Conservation (phyloP, 129 eudicot species). For the Lonicera japonica region DNA sequence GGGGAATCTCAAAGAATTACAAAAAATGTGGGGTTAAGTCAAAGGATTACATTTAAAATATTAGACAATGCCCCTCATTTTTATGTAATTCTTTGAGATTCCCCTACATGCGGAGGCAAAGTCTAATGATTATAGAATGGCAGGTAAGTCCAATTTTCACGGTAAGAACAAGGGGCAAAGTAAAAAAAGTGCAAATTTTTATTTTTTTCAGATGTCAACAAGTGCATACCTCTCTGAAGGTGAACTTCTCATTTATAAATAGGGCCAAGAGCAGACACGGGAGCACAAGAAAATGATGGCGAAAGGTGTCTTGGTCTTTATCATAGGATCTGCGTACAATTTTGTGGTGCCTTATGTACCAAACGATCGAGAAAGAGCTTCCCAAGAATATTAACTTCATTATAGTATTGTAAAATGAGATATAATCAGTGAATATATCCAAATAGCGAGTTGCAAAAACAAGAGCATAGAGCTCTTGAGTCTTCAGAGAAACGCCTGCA, state of each 20-base stretch:
- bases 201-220: background rate
- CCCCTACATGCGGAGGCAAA: too few relatives aligned
- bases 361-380: constrained; percentile 90
- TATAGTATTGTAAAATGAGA: constrained; percentile 69
- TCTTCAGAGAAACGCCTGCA: constrained; percentile 91
- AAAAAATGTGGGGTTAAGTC: too few relatives aligned
- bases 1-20: too few relatives aligned
- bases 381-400: constrained; percentile 89
- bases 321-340: constrained; percentile 93
- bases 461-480: constrained; percentile 92
- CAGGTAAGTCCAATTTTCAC: too few relatives aligned
- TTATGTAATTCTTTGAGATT: too few relatives aligned
- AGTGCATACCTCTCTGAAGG: constrained; percentile 70
- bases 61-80: too few relatives aligned
- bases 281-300: constrained; percentile 71
- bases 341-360: constrained; percentile 94
- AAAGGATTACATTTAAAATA: too few relatives aligned
- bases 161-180: too few relatives aligned
- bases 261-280: constrained; percentile 79
- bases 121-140: too few relatives aligned
- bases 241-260: constrained; percentile 66
- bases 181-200: too few relatives aligned
- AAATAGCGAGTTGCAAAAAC: constrained; percentile 94
- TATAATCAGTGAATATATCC: constrained; percentile 75
- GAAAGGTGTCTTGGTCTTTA: constrained; percentile 90